These are phyloP conservation scores for Pilatotrama ljubarskyi DNA, from an alignment of 768 basidiomycete species.

Conservation along the genomic window DNA sequence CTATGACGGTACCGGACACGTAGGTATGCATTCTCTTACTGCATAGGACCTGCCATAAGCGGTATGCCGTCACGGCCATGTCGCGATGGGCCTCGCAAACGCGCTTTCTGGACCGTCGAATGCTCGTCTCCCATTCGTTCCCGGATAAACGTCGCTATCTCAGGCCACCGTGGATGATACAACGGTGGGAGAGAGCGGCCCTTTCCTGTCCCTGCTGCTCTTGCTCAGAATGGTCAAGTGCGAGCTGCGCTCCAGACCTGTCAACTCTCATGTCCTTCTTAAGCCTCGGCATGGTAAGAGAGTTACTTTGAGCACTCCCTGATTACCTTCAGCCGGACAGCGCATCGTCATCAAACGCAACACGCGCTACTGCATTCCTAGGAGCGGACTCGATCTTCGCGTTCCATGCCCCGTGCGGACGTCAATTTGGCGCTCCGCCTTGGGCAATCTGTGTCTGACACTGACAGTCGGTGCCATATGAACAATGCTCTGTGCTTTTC, in stretches of 20 bases:
- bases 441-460: slow-evolving; percentile 8
- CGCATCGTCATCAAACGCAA: slow-evolving; percentile 12
- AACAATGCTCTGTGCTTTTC: slow-evolving; percentile 12
- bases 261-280: slow-evolving; percentile 8
- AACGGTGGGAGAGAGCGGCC: slow-evolving; percentile 13
- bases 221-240: slow-evolving; percentile 16
- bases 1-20: neutral
- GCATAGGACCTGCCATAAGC: neutral
- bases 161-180: neutral
- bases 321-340: slow-evolving; percentile 12
- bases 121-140: slow-evolving; percentile 11
- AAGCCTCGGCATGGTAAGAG: neutral
- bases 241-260: slow-evolving; percentile 17
- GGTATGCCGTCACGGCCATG: slow-evolving; percentile 7
- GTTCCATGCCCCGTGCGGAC: slow-evolving; percentile 1
- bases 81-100: neutral
- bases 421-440: slow-evolving; percentile 16
- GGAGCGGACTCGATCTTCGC: slow-evolving; percentile 3
- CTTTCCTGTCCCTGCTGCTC: slow-evolving; percentile 11
- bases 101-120: neutral
- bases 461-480: slow-evolving; percentile 5
- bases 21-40: neutral
- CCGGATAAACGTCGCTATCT: slow-evolving; percentile 21
- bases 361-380: slow-evolving; percentile 11
- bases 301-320: neutral